Conservation (phyloP, 768 basidiomycete species). For the Sarcomyxa edulis region DNA sequence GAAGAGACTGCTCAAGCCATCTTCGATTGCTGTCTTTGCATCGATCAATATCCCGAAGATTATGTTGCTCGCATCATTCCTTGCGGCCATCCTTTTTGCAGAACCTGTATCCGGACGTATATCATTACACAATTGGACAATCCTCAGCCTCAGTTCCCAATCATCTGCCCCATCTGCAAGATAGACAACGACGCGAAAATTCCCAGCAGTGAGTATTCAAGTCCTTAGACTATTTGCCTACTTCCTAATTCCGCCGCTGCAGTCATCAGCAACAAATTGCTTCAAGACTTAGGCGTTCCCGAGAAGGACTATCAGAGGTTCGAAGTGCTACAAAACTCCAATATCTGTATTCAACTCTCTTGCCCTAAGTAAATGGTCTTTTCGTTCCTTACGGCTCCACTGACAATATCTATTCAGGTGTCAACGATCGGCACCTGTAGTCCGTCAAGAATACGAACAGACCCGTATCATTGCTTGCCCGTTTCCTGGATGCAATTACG, state of each 20-base stretch:
- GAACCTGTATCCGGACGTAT: conserved; percentile 35
- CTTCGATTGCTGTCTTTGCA: conserved; percentile 48
- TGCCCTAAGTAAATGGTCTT: conserved; percentile 35
- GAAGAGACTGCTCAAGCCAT: conserved; percentile 17
- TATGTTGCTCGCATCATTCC: conserved; percentile 34
- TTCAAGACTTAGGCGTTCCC: conserved; percentile 39
- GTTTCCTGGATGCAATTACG: conserved; percentile 29
- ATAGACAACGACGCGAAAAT: conserved; percentile 20
- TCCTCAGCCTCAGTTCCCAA: conserved; percentile 44
- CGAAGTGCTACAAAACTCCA: conserved; percentile 39
- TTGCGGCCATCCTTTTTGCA: conserved; percentile 40
- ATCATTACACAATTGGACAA: conserved; percentile 30
- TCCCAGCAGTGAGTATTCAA: conserved; percentile 9
- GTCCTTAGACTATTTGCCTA: not conserved
- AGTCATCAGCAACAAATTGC: conserved; percentile 32
- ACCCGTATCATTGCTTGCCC: conserved; percentile 35
- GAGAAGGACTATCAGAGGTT: conserved; percentile 33
- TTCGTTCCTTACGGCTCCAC: not conserved
- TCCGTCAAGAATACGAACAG: conserved; percentile 32
- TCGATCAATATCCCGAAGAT: conserved; percentile 33
- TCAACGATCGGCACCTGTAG: conserved; percentile 33
- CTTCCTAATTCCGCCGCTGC: not conserved
- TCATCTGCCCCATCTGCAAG: conserved; percentile 47
- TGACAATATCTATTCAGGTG: conserved; percentile 25
- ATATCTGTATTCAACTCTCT: conserved; percentile 36